Evolutionary conservation across 495 filamentous ascomycete species (phyloP).

Genomic region (Aspergillus saccharolyticus): DNA sequence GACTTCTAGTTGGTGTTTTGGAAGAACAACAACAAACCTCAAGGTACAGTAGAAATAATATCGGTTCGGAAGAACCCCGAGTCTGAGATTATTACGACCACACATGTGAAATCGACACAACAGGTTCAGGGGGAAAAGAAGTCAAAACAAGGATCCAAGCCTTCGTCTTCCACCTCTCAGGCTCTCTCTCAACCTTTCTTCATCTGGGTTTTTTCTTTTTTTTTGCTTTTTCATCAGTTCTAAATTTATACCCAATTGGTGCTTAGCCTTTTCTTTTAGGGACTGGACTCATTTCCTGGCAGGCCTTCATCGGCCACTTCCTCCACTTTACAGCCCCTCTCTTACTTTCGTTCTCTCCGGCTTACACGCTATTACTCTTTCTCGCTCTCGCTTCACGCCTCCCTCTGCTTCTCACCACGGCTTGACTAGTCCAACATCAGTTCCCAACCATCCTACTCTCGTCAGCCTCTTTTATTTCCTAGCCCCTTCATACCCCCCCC

Average conservation of each 20-base stretch:
- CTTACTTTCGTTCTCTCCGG: slow-evolving; percentile 5
- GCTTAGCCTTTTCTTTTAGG: background rate
- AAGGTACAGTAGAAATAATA: background rate
- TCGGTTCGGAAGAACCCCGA: background rate
- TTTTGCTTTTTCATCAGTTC: background rate
- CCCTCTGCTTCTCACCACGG: slow-evolving; percentile 2
- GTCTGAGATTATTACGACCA: background rate
- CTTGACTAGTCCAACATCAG: background rate
- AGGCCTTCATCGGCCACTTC: background rate
- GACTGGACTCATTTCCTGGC: background rate
- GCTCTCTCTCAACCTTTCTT: background rate
- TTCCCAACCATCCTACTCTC: background rate
- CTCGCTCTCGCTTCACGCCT: background rate
- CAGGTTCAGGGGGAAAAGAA: slow-evolving; percentile 2
- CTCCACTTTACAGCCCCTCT: slow-evolving; percentile 9
- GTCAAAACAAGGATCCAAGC: background rate
- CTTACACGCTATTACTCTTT: background rate
- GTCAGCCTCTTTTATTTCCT: background rate
- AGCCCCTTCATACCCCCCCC: slow-evolving; percentile 17
- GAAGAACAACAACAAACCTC: too few relatives aligned
- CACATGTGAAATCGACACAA: background rate
- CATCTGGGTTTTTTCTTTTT: slow-evolving; percentile 1
- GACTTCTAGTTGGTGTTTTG: background rate
- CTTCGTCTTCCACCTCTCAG: background rate
- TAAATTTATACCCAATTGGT: background rate